Base-by-base conservation (phyloP, 345 rosid species). In the Eucalyptus coolabah region DNA sequence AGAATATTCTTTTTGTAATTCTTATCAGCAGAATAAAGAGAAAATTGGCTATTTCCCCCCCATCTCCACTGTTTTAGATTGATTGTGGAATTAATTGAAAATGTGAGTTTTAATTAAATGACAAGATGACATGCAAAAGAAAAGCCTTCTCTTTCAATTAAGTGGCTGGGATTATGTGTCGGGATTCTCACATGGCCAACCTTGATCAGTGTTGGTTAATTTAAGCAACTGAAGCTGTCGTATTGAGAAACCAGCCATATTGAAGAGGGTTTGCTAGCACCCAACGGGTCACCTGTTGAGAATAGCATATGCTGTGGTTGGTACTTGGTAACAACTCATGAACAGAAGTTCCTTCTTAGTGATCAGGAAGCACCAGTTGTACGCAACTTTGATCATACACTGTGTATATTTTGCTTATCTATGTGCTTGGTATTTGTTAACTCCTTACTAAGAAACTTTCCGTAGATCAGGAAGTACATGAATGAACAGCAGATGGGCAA, bases 1-100 rank as follows among this genome's bases (percentile, higher is more conserved):
- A 63, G 51, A 81, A 37, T 54, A 87, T 17, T 37, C 59, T 87
- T 87, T 90, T 81, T 92, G 94, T 90, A 90, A 67, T 63, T 67
- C 87, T 91, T 80, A 50, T 60, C 83, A 40, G 54, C 89, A 88
- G 50, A 88, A 91, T 88, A 90, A 91, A 88, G 77, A 13, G 77
- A 13, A 86, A 86, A 87, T 50, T 32, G 44, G 15, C 9, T 17
- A 50, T 51, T 72, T 5, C 6, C 3, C 40, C 40, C 82, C 28
- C 45, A 34, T 37, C 26, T 72, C 40, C 82, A 37, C 82, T 72
- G 28, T 77, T 19, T 77, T 28, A 37, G 47, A 37, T 77, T 37
- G 28, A 21, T 21, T 18, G 82, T 72, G 45, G 83, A 37, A 72
- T 72, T 37, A 72, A 24, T 37, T 72, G 82, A 72, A 72, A 72